Conservation (phyloP, 2,329 filamentous ascomycete genomes). For the Cordyceps militaris region DNA sequence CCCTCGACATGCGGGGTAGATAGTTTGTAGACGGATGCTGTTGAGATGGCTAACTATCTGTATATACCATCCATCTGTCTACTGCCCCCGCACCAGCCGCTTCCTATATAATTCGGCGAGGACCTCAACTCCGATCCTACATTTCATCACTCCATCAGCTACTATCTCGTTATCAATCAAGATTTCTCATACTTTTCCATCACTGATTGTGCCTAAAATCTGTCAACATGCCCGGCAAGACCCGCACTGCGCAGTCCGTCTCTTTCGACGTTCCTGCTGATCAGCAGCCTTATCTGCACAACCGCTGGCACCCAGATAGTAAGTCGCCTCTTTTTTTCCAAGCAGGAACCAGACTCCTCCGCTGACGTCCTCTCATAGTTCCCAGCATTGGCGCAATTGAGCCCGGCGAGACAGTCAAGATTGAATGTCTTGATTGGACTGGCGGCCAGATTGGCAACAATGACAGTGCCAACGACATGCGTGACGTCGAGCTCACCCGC, state of each 20-base stretch:
- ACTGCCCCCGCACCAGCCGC: background rate
- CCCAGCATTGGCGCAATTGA: constrained; percentile 67
- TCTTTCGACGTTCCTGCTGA: constrained; percentile 64
- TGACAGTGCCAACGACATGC: constrained; percentile 82
- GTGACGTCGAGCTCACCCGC: constrained; percentile 74
- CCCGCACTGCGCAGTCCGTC: constrained; percentile 67
- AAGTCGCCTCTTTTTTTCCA: constrained; percentile 22
- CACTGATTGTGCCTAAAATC: background rate
- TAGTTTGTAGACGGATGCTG: background rate
- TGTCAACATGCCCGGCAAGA: constrained; percentile 32
- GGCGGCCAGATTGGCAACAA: constrained; percentile 83
- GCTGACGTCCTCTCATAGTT: constrained; percentile 42
- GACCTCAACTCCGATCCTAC: background rate
- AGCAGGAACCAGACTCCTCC: background rate
- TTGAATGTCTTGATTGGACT: constrained; percentile 84
- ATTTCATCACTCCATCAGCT: background rate
- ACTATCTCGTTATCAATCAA: background rate
- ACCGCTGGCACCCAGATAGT: constrained; percentile 92
- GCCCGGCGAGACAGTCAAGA: constrained; percentile 83
- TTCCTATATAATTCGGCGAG: background rate
- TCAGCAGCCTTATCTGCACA: constrained; percentile 66
- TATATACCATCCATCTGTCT: too few relatives aligned
- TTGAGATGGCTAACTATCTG: background rate
- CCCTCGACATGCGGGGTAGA: constrained; percentile 1
- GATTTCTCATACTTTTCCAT: background rate